phyloP scores from a whole-genome alignment of 192 early-diverging fungal species.

The Entomortierella lignicola region DNA sequence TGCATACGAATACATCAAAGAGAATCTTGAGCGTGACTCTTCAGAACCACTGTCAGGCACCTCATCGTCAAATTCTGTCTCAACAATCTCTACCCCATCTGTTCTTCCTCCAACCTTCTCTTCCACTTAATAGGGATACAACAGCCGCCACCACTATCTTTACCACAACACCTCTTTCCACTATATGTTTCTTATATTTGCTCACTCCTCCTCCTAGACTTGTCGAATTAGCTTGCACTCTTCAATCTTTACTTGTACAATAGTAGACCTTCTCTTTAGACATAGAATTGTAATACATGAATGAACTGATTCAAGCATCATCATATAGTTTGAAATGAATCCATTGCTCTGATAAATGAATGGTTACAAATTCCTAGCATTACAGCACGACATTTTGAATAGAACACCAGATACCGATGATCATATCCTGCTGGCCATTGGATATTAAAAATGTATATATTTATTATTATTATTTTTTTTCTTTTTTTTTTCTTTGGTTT shows the following conservation, averaged over 20 bases:
- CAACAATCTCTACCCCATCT: slow-evolving; percentile 22
- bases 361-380: too few species aligned
- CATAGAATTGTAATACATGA: slow-evolving; percentile 18
- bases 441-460: too few species aligned
- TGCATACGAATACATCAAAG: slow-evolving; percentile 50
- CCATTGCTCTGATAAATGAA: too few species aligned
- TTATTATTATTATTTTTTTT: too few species aligned
- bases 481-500: background rate
- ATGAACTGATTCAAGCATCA: slow-evolving; percentile 1
- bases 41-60: background rate
- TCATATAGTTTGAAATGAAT: background rate
- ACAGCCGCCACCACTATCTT: too few species aligned
- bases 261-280: slow-evolving; percentile 4
- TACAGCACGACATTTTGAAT: too few species aligned
- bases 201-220: background rate
- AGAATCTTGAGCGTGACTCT: slow-evolving; percentile 33
- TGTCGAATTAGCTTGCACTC: background rate
- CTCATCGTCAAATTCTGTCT: background rate
- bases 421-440: too few species aligned
- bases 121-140: slow-evolving; percentile 10
- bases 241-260: slow-evolving; percentile 10
- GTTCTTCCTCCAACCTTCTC: slow-evolving; percentile 40
- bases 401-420: too few species aligned
- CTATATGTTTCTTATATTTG: background rate
- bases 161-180: background rate